Conservation (phyloP, 176 grass and related monocot species). For the Oryza meridionalis region DNA sequence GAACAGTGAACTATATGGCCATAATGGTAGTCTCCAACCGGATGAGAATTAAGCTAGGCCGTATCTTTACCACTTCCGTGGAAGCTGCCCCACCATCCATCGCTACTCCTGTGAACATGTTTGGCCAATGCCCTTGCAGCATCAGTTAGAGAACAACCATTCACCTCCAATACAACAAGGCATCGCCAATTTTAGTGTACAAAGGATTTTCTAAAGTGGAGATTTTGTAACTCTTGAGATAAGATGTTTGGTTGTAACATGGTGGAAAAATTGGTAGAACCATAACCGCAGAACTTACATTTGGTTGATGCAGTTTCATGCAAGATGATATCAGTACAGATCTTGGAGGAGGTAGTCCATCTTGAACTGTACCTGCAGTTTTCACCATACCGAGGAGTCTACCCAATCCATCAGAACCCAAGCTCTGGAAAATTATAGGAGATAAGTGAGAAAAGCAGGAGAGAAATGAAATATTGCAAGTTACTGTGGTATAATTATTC, state of each 20-base stretch:
- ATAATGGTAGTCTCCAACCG: conserved; percentile 2
- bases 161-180: conserved; percentile 62
- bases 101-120: conserved; percentile 78
- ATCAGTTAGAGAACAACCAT: conserved; percentile 86
- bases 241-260: conserved; percentile 4
- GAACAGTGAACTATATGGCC: conserved; percentile 31
- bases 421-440: conserved; percentile 46
- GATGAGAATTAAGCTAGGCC: conserved; percentile 24
- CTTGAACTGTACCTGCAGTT: conserved; percentile 67
- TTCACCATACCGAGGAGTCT: conserved; percentile 73
- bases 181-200: conserved; percentile 29
- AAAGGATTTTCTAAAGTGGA: conserved; percentile 15
- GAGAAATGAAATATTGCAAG: conserved; percentile 10
- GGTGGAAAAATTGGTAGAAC: background rate
- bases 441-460: conserved; percentile 21
- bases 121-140: conserved; percentile 91
- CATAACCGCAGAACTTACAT: conserved; percentile 56
- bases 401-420: conserved; percentile 68
- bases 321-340: conserved; percentile 67
- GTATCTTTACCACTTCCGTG: conserved; percentile 68
- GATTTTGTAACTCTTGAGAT: conserved; percentile 1
- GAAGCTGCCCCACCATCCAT: conserved; percentile 82
- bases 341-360: conserved; percentile 82
- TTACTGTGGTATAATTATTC: conserved; percentile 25
- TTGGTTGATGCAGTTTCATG: conserved; percentile 63